Evolutionary conservation across 805 yeast genomes (phyloP), one percentile per base, ranked within the genome.

Genomic region (Kodamaea kaohsiungensis): DNA sequence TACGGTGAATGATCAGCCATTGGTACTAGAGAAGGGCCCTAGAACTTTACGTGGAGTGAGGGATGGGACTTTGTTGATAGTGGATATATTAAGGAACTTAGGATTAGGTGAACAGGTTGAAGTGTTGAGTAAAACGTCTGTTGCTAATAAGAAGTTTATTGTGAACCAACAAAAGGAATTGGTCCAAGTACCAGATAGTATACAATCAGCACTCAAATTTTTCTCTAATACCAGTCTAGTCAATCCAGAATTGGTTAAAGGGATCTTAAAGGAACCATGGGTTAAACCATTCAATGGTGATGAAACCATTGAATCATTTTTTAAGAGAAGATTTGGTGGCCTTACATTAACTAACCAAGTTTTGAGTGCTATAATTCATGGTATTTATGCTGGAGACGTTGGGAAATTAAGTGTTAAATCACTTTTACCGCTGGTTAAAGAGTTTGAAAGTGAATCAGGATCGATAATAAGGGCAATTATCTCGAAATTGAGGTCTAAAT

Each of bases 11-110:
- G 61, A 59, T 9, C 60, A 62, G 6, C 58, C 60, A 1, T 66
- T 79, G 0, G 55, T 77, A 2, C 67, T 90, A 30, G 98, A 95
- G 62, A 87, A 86, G 57, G 99, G 98, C 0, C 98, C 99, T 0
- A 74, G 98, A 49, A 95, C 98, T 0, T 72, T 95, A 45, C 74
- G 97, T 56, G 96, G 97, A 0, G 82, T 82, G 5, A 88, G 91
- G 52, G 85, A 85, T 42, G 98, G 98, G 0, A 83, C 91, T 0
- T 71, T 87, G 30, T 62, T 89, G 22, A 81, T 89, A 7, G 70
- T 87, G 18, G 96, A 89, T 64, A 75, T 84, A 1, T 64, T 89
- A 53, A 62, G 59, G 25, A 73, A 79, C 35, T 68, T 88, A 49
- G 83, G 84, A 0, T 60, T 71, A 9, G 72, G 71, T 7, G 75